phyloP scores from a whole-genome alignment of 164 flowering plant species.

The Berberis thunbergii region DNA sequence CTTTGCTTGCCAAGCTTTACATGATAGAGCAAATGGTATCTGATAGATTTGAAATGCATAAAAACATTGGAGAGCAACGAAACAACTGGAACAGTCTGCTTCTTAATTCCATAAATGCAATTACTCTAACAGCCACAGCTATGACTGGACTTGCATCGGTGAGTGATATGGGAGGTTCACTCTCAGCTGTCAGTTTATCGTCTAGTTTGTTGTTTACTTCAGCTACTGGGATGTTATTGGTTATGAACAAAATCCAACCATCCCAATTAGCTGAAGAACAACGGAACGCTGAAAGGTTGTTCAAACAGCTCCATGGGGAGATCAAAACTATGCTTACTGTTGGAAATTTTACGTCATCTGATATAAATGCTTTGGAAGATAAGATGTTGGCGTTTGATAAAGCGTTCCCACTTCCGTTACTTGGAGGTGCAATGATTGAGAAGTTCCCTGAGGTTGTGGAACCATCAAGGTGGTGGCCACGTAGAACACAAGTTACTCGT shows the following conservation, averaged over 20 bases:
- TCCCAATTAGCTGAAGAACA: constrained; percentile 74
- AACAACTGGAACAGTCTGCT: constrained; percentile 46
- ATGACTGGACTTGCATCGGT: constrained; percentile 34
- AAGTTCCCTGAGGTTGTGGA: constrained; percentile 38
- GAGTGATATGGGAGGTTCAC: constrained; percentile 9
- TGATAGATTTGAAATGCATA: constrained; percentile 48
- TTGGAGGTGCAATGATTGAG: constrained; percentile 36
- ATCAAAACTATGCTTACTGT: constrained; percentile 30
- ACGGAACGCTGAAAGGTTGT: constrained; percentile 47
- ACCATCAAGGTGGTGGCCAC: constrained; percentile 43
- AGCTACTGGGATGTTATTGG: constrained; percentile 41
- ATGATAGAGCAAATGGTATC: no score
- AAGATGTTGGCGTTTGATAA: constrained; percentile 38
- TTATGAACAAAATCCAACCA: constrained; percentile 67
- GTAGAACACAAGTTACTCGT: background rate
- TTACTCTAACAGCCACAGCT: constrained; percentile 34
- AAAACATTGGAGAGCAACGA: constrained; percentile 34
- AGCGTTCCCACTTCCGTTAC: constrained; percentile 49
- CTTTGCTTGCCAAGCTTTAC: constrained; percentile 26
- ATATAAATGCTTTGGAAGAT: constrained; percentile 35
- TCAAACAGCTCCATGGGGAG: constrained; percentile 34
- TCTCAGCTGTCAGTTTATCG: constrained; percentile 33
- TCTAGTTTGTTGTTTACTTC: constrained; percentile 36
- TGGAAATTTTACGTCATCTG: constrained; percentile 16
- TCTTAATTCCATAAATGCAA: constrained; percentile 29